Evolutionary conservation across 1,139 yeast species (phyloP), one percentile per base, ranked within the genome.

Genomic region (Geotrichum restrictum): DNA sequence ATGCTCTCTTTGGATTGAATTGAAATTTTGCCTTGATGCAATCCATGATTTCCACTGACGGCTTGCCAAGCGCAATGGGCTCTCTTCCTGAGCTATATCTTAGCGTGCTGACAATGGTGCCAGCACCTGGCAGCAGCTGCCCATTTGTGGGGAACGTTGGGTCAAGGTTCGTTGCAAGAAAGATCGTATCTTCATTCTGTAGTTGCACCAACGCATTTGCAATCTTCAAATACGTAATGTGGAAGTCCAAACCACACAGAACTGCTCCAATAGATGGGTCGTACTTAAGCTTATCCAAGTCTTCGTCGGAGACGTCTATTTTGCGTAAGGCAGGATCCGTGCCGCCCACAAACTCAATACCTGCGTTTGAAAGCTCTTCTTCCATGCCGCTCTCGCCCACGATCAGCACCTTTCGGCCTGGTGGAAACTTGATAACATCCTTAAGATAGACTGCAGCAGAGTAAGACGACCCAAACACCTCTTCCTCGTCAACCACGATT

Each of bases 161-260:
- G 67, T 93, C 98, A 46, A 86, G 85, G 67, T 93, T 93, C n/a
- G 98, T 93, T 24, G 97, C 98, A 59, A 94, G 76, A 67, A 89
- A 93, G 38, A 85, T 80, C 5, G 88, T 75, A 1, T 79, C 74
- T 49, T 84, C 82, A 59, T 85, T 77, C 58, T 78, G 79, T 49
- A 93, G 74, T 63, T 93, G 91, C 63, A 88, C 91, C 73, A 91
- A 75, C 3, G 97, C 88, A 33, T 82, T 74, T 2, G 96, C 85
- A 50, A 89, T 72, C 69, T 88, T 86, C 64, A 85, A 81, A 67
- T 93, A 93, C 69, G 87, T 89, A 59, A 91, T 68, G 49, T 79
- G 78, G 24, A 82, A 73, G 58, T 89, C 91, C 56, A 93, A 74
- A 1, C 98, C 98, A 22, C 91, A 91, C 50, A 91, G 81, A 22